Percentiles rank a stretch among this genome's conserved stretches.
Conservation (phyloP, 305 asterid genomes). For the Fraxinus floribunda region DNA sequence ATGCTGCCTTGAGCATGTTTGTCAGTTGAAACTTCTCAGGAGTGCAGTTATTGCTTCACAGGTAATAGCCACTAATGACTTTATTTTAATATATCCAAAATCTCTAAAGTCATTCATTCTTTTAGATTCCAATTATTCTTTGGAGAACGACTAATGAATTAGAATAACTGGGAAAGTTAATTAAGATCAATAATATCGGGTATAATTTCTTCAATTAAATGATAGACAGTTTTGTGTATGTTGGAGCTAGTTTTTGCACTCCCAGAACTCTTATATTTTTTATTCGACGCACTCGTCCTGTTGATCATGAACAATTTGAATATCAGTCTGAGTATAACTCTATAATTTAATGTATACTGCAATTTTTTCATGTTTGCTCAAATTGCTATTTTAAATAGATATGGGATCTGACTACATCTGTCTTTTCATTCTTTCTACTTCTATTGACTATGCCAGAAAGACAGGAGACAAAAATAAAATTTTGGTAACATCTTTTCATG, state of each 20-base stretch:
- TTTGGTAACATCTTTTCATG: background rate
- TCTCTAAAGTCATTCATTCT: background rate
- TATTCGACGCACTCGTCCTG: background rate
- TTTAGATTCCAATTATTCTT: background rate
- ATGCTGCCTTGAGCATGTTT: conserved; percentile 63
- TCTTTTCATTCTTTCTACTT: background rate
- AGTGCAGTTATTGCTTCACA: conserved; percentile 52
- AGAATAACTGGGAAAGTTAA: background rate
- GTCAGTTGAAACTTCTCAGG: conserved; percentile 52
- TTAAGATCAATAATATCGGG: background rate
- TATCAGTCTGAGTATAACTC: background rate
- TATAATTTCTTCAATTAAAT: background rate
- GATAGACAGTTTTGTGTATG: background rate
- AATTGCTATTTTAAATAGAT: background rate
- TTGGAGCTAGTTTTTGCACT: background rate
- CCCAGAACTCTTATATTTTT: background rate
- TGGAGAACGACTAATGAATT: background rate
- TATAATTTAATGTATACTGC: background rate
- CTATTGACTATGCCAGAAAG: background rate
- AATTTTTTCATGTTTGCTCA: background rate
- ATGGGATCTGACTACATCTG: background rate
- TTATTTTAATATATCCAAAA: background rate
- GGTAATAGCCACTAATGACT: conserved; percentile 38
- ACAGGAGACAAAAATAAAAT: background rate
- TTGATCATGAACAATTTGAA: background rate